Conservation (phyloP, 2,329 filamentous ascomycete genomes). For the Teratosphaeria viscida region DNA sequence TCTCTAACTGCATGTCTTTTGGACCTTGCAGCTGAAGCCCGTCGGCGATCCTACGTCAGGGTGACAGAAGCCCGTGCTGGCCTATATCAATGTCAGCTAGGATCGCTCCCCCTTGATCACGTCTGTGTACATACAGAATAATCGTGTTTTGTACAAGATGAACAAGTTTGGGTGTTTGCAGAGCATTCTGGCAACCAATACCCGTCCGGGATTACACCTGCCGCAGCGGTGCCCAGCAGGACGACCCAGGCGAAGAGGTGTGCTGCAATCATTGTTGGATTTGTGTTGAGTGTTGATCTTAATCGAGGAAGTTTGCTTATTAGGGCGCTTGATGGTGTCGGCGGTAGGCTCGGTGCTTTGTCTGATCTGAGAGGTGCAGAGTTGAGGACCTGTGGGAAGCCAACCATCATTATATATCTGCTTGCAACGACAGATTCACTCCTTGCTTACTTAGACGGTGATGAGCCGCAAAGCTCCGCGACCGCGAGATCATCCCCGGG, state of each 20-base stretch:
- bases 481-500: not conserved
- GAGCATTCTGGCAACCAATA: not conserved
- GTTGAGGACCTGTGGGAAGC: not conserved
- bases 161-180: not conserved
- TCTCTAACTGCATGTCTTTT: not conserved
- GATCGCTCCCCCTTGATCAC: too few relatives aligned
- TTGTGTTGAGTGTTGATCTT: not conserved
- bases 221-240: not conserved
- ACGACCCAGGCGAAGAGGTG: not conserved
- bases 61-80: not conserved
- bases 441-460: not conserved
- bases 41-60: not conserved
- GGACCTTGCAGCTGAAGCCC: not conserved
- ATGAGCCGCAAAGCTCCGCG: not conserved
- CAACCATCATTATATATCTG: not conserved
- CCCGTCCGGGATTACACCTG: too few relatives aligned
- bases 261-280: not conserved
- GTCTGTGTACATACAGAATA: too few relatives aligned
- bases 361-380: not conserved
- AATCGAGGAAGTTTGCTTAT: not conserved
- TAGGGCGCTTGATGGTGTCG: not conserved
- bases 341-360: not conserved
- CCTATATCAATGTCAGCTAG: too few relatives aligned
- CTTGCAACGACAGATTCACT: not conserved
- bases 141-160: too few relatives aligned